Conservation (phyloP, 345 rosid species). For the Lenwebbia sp. region DNA sequence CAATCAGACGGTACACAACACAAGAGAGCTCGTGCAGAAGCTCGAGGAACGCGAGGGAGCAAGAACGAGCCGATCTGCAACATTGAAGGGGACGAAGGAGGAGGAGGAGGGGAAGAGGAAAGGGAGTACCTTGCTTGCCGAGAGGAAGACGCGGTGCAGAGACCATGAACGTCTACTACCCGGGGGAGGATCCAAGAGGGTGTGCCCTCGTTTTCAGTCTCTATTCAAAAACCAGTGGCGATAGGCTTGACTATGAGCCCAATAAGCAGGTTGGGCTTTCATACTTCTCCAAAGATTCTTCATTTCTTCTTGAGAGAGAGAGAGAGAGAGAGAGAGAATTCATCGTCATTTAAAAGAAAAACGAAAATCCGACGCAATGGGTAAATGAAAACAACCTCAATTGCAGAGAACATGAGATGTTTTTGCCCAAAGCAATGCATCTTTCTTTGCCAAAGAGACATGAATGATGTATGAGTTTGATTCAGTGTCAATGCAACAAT, state of each 20-base stretch:
- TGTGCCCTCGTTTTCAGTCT: background rate
- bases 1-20: background rate
- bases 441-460: background rate
- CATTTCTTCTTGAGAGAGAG: background rate
- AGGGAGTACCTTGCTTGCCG: background rate
- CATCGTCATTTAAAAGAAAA: background rate
- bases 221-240: background rate
- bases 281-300: background rate
- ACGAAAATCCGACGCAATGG: fast-evolving
- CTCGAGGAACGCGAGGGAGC: background rate
- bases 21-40: background rate
- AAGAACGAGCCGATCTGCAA: background rate
- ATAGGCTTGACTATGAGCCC: background rate
- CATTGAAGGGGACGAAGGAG: background rate
- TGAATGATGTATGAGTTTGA: too few relatives aligned
- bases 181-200: background rate
- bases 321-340: background rate
- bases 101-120: background rate
- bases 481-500: too few relatives aligned
- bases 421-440: too few relatives aligned
- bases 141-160: background rate
- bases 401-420: background rate
- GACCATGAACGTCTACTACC: background rate
- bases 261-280: background rate
- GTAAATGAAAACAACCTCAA: background rate